phyloP scores from a whole-genome alignment of 768 basidiomycete genomes.

The Amanita rubescens region DNA sequence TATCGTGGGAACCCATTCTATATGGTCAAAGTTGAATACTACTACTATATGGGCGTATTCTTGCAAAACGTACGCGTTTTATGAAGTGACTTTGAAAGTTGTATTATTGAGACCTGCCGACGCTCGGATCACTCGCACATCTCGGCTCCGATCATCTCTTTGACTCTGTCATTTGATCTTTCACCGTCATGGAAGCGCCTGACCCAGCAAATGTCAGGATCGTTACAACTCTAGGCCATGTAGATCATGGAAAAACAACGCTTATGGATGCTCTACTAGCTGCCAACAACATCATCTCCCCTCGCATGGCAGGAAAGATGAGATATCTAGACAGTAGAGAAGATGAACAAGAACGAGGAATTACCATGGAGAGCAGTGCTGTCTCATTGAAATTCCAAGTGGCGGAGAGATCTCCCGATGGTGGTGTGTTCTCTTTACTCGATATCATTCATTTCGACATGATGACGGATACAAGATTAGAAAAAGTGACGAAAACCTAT shows the following conservation, averaged over 20 bases:
- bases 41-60: too few species aligned
- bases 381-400: constrained; percentile 87
- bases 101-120: too few species aligned
- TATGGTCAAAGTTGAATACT: too few species aligned
- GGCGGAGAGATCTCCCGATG: constrained; percentile 43
- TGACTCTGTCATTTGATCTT: neutral
- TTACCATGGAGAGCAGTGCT: constrained; percentile 98
- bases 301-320: constrained; percentile 92
- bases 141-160: neutral
- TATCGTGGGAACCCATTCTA: neutral
- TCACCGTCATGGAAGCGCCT: constrained; percentile 22
- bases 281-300: constrained; percentile 95
- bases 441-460: constrained; percentile 9
- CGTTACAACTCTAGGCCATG: constrained; percentile 83
- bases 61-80: too few species aligned
- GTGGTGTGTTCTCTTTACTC: constrained; percentile 39
- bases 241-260: constrained; percentile 95
- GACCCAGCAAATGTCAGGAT: constrained; percentile 55
- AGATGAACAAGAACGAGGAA: constrained; percentile 95
- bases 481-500: constrained; percentile 57
- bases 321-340: constrained; percentile 93
- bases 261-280: constrained; percentile 93
- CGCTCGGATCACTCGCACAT: too few species aligned
- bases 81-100: too few species aligned
- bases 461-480: constrained; percentile 36